These are phyloP conservation scores for Ammopiptanthus mongolicus DNA, from an alignment of 306 rosid species.

Conservation along the genomic window DNA sequence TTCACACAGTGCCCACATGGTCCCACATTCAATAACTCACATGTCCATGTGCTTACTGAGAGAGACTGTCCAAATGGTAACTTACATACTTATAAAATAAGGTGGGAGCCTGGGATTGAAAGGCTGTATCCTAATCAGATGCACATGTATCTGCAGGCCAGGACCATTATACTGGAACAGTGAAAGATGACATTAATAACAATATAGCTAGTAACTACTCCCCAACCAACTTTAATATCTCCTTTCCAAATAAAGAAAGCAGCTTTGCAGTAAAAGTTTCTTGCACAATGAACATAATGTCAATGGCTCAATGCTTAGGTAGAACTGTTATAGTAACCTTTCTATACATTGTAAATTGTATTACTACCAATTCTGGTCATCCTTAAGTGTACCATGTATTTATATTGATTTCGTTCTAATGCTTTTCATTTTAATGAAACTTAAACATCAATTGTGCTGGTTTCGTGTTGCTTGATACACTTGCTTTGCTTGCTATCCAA, in stretches of 20 bases:
- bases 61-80: conserved; percentile 33
- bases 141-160: conserved; percentile 38
- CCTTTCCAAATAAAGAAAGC: not conserved
- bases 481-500: not conserved
- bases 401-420: not conserved
- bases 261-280: not conserved
- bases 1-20: conserved; percentile 62
- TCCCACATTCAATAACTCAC: conserved; percentile 44
- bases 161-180: conserved; percentile 34
- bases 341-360: not conserved
- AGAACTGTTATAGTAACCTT: not conserved
- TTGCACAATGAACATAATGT: not conserved
- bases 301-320: not conserved
- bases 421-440: not conserved
- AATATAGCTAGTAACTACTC: not conserved
- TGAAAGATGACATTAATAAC: conserved; percentile 13
- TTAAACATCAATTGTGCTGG: not conserved
- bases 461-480: not conserved
- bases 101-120: conserved; percentile 21
- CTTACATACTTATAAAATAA: not conserved
- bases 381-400: not conserved
- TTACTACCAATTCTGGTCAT: not conserved
- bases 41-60: conserved; percentile 71
- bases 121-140: conserved; percentile 27
- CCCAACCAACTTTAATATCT: not conserved